Evolutionary conservation across 2,329 filamentous ascomycete species (phyloP).

Genomic region (Cladosporium oxysporum): DNA sequence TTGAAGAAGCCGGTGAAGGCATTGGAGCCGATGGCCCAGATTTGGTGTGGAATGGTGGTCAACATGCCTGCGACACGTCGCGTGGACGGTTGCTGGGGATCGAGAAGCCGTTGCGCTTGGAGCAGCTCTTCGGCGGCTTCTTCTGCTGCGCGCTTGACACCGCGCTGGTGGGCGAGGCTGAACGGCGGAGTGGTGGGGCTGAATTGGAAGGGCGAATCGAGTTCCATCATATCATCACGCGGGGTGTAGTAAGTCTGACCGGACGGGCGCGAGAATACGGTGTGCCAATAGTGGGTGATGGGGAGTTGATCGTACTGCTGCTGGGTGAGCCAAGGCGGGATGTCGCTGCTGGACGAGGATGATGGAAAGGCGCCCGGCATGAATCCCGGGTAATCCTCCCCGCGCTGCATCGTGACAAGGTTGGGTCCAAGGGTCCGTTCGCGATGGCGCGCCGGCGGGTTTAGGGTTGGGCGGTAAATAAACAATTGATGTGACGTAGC

Average conservation of each 20-base stretch:
- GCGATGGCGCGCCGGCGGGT: background rate
- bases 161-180: slow-evolving; percentile 8
- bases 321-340: background rate
- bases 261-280: background rate
- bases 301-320: background rate
- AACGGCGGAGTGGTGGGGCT: background rate
- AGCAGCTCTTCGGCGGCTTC: background rate
- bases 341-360: background rate
- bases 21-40: slow-evolving; percentile 3
- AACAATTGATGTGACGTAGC: background rate
- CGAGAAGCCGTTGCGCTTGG: background rate
- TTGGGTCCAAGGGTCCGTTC: background rate
- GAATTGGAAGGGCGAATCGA: background rate
- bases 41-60: background rate
- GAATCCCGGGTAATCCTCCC: background rate
- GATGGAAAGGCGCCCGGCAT: slow-evolving; percentile 3
- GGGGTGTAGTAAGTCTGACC: background rate
- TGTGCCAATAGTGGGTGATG: background rate
- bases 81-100: slow-evolving; percentile 4
- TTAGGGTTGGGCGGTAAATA: background rate
- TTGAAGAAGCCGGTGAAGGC: slow-evolving; percentile 3
- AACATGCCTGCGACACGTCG: slow-evolving; percentile 13
- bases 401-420: background rate
- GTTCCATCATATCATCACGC: slow-evolving; percentile 12
- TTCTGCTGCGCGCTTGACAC: slow-evolving; percentile 8